phyloP scores from a whole-genome alignment of 2,329 filamentous ascomycete species.

The Diaporthe longicolla region DNA sequence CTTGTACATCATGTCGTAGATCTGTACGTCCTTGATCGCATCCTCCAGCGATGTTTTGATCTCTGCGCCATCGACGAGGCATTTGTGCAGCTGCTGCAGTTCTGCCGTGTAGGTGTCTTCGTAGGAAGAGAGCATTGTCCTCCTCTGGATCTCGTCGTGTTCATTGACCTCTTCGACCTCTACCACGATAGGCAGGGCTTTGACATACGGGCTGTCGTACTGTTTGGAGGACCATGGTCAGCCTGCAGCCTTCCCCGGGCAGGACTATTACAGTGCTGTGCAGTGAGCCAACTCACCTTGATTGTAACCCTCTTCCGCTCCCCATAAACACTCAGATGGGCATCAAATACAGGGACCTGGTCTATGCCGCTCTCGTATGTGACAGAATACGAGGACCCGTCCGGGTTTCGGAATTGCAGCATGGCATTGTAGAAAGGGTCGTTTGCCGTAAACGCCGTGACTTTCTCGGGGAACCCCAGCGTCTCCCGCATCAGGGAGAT shows the following conservation, averaged over 20 bases:
- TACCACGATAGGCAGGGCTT: slow-evolving; percentile 66
- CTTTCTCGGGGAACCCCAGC: slow-evolving; percentile 61
- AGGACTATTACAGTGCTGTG: background rate
- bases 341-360: slow-evolving; percentile 66
- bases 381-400: slow-evolving; percentile 51
- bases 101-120: slow-evolving; percentile 57
- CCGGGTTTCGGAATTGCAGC: background rate
- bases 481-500: slow-evolving; percentile 68
- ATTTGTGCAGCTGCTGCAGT: slow-evolving; percentile 53
- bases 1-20: slow-evolving; percentile 51
- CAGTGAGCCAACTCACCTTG: background rate
- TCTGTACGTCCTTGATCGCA: slow-evolving; percentile 50
- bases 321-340: slow-evolving; percentile 66
- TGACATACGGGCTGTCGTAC: slow-evolving; percentile 72
- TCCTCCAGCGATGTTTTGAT: slow-evolving; percentile 51
- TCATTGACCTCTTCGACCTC: slow-evolving; percentile 58
- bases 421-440: slow-evolving; percentile 24
- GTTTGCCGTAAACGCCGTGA: slow-evolving; percentile 52
- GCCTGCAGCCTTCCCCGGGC: background rate
- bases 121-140: slow-evolving; percentile 59
- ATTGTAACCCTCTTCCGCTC: slow-evolving; percentile 63
- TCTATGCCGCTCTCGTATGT: slow-evolving; percentile 71
- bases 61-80: slow-evolving; percentile 44
- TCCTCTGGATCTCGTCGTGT: slow-evolving; percentile 56
- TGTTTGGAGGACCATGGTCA: slow-evolving; percentile 54